Evolutionary conservation across 2,329 filamentous ascomycete species (phyloP).

Genomic region (Teratosphaeria destructans): DNA sequence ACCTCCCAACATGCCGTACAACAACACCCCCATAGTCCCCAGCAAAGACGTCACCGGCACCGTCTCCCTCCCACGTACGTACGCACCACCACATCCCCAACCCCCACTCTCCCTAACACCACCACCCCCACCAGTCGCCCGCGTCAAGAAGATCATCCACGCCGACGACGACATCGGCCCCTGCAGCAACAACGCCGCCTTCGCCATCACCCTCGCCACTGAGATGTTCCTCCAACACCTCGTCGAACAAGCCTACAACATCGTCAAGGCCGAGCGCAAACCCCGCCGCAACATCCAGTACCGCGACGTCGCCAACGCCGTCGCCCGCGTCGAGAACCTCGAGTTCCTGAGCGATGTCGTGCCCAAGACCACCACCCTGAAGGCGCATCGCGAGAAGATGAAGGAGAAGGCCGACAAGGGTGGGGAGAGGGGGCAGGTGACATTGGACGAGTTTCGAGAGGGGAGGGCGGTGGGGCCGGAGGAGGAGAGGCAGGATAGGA

Average conservation of each 20-base stretch:
- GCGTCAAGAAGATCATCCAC: constrained; percentile 91
- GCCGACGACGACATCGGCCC: constrained; percentile 75
- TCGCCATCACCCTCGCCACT: constrained; percentile 84
- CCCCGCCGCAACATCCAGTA: constrained; percentile 92
- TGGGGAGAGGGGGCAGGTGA: constrained; percentile 10
- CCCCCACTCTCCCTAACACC: constrained; percentile 10
- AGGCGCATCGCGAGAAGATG: constrained; percentile 57
- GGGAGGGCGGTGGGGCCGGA: constrained; percentile 10
- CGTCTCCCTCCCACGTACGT: constrained; percentile 72
- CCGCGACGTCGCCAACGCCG: constrained; percentile 79
- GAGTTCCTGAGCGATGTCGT: constrained; percentile 90
- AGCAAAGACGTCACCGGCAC: constrained; percentile 75
- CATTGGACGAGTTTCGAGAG: constrained; percentile 8
- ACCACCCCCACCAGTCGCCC: constrained; percentile 54
- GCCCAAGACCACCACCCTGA: constrained; percentile 73
- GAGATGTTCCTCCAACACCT: constrained; percentile 96
- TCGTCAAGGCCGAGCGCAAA: constrained; percentile 81
- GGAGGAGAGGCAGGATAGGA: constrained; percentile 11
- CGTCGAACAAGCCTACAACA: constrained; percentile 71
- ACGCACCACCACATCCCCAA: background rate
- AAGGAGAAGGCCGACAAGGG: constrained; percentile 11
- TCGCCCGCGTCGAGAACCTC: constrained; percentile 81
- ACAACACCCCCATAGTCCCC: constrained; percentile 72
- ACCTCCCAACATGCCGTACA: constrained; percentile 65
- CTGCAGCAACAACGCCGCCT: constrained; percentile 89